A percentile compares a stretch with the other conserved stretches of the same genome.
phyloP scores from a whole-genome alignment of 257 asterid genomes.

The Solanum sejunctum region DNA sequence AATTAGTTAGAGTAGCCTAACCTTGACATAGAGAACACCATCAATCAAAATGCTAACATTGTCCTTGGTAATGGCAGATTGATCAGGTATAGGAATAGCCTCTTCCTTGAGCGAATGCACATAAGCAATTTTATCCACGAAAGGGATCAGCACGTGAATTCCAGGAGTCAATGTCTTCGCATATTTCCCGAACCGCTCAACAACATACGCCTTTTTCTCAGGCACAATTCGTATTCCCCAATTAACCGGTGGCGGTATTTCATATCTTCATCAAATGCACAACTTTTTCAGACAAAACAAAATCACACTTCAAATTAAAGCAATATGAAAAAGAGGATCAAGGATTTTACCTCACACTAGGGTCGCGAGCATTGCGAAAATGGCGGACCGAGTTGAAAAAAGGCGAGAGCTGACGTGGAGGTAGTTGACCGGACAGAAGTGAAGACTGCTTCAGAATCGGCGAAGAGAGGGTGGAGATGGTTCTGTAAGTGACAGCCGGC shows the following conservation, averaged over 20 bases:
- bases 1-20: neutral
- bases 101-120: slow-evolving; percentile 81
- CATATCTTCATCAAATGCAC: slow-evolving; percentile 34
- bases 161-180: slow-evolving; percentile 75
- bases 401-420: slow-evolving; percentile 16
- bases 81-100: slow-evolving; percentile 67
- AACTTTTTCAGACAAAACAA: neutral
- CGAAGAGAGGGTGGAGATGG: slow-evolving; percentile 45
- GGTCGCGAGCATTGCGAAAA: slow-evolving; percentile 46
- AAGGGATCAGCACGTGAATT: slow-evolving; percentile 61
- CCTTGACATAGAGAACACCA: slow-evolving; percentile 86
- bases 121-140: slow-evolving; percentile 75
- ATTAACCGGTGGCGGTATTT: slow-evolving; percentile 43
- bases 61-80: slow-evolving; percentile 83
- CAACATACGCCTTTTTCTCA: slow-evolving; percentile 65
- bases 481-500: slow-evolving; percentile 21
- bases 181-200: slow-evolving; percentile 82
- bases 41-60: slow-evolving; percentile 74
- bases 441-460: slow-evolving; percentile 29
- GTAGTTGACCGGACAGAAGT: neutral
- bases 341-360: slow-evolving; percentile 32
- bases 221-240: slow-evolving; percentile 91
- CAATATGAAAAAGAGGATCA: neutral
- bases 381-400: slow-evolving; percentile 47
- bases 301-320: neutral